phyloP scores from a whole-genome alignment of 306 rosid genomes.

The Hippophae rhamnoides region DNA sequence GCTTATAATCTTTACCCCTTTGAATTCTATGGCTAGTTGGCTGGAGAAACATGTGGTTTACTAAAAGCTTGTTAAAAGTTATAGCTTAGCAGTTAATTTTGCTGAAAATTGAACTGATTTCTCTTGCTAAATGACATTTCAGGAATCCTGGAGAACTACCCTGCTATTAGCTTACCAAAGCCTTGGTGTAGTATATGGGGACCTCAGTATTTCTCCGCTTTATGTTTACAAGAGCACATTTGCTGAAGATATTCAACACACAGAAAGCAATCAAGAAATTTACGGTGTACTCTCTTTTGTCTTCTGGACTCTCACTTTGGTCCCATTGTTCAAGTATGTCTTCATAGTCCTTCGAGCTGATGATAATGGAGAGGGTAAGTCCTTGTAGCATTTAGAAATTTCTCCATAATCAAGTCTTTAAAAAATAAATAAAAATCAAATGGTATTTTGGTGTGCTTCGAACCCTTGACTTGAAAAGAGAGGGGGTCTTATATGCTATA shows the following conservation, averaged over 20 bases:
- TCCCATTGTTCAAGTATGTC: conserved; percentile 88
- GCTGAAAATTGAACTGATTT: conserved; percentile 10
- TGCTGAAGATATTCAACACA: conserved; percentile 92
- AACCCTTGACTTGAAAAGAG: too few species aligned
- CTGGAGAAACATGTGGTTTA: neutral
- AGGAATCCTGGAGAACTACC: conserved; percentile 78
- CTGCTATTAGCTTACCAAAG: conserved; percentile 87
- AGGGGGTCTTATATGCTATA: too few species aligned
- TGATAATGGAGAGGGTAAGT: conserved; percentile 93
- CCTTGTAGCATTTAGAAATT: neutral
- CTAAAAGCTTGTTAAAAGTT: neutral
- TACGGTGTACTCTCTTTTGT: conserved; percentile 91
- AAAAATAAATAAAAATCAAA: too few species aligned
- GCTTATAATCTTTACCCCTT: neutral
- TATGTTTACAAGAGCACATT: conserved; percentile 91
- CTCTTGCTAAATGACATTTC: conserved; percentile 29
- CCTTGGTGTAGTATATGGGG: conserved; percentile 98
- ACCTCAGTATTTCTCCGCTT: conserved; percentile 87
- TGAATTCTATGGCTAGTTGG: neutral
- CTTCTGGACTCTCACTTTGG: conserved; percentile 92
- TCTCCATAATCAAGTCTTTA: neutral
- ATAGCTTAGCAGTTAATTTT: conserved; percentile 2
- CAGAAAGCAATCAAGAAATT: conserved; percentile 90
- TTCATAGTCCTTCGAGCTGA: conserved; percentile 92
- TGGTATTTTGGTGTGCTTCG: too few species aligned